A percentile compares a stretch with the other conserved stretches of the same genome.
These are phyloP conservation scores for Cucurbitaria berberidis DNA, from an alignment of 2,329 filamentous ascomycete genomes.

Conservation along the genomic window DNA sequence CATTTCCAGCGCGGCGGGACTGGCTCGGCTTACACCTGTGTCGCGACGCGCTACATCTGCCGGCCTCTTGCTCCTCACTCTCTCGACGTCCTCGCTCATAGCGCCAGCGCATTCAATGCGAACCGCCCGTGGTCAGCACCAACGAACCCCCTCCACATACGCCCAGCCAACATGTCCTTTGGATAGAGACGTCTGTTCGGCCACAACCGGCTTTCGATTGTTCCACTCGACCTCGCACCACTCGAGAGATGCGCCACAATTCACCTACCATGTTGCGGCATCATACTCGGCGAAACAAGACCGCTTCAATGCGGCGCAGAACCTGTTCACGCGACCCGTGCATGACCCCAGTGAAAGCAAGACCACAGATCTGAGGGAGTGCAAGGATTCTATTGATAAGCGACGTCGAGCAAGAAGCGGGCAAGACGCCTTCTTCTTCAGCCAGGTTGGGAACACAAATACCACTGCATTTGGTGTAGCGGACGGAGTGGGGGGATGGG, in stretches of 20 bases:
- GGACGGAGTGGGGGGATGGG: slow-evolving; percentile 95
- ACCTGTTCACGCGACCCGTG: slow-evolving; percentile 44
- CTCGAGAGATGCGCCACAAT: slow-evolving; percentile 36
- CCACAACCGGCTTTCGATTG: slow-evolving; percentile 34
- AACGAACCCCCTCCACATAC: slow-evolving; percentile 19
- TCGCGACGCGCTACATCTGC: slow-evolving; percentile 35
- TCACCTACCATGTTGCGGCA: slow-evolving; percentile 49
- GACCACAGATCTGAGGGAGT: slow-evolving; percentile 33
- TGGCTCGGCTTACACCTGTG: slow-evolving; percentile 25
- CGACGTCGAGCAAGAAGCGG: slow-evolving; percentile 76
- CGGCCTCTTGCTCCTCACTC: slow-evolving; percentile 38
- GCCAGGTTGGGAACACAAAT: slow-evolving; percentile 73
- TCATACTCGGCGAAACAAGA: slow-evolving; percentile 51
- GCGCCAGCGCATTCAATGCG: slow-evolving; percentile 31
- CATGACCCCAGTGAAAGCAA: slow-evolving; percentile 36
- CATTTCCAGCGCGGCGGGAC: slow-evolving; percentile 34
- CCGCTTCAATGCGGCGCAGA: slow-evolving; percentile 44
- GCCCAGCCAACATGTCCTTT: slow-evolving; percentile 39
- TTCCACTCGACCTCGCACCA: slow-evolving; percentile 41
- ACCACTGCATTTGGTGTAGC: slow-evolving; percentile 85
- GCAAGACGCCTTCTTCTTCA: slow-evolving; percentile 94
- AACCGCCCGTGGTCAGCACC: slow-evolving; percentile 18
- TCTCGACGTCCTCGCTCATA: slow-evolving; percentile 37
- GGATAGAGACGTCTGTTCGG: slow-evolving; percentile 37
- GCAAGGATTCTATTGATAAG: slow-evolving; percentile 56